phyloP scores from a whole-genome alignment of 2,329 filamentous ascomycete genomes.

The Cadophora sp. region DNA sequence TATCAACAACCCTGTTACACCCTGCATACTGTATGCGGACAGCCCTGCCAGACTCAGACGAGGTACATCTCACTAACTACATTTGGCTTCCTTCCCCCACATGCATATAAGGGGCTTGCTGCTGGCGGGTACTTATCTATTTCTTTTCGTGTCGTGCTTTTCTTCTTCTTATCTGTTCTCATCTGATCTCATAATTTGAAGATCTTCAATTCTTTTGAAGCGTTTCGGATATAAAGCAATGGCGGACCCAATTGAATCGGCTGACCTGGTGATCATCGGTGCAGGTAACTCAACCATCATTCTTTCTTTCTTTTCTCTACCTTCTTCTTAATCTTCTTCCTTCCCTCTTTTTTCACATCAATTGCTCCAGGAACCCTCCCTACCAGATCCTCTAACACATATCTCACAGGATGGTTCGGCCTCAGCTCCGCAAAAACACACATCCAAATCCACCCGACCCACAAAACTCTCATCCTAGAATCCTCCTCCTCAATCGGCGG shows the following conservation, averaged over 20 bases:
- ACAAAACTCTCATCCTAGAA: constrained; percentile 65
- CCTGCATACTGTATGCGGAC: no score
- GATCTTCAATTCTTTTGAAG: no score
- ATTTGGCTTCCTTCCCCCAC: no score
- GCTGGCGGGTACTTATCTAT: no score
- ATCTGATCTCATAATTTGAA: background rate
- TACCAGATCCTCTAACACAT: background rate
- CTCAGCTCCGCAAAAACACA: constrained; percentile 68
- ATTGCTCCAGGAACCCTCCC: background rate
- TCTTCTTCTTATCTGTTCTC: background rate
- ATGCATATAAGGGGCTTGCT: no score
- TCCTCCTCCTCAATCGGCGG: constrained; percentile 65
- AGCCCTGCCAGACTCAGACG: no score
- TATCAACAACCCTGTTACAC: no score
- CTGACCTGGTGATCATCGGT: constrained; percentile 24
- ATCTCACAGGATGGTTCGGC: constrained; percentile 55
- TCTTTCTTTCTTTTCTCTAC: no score
- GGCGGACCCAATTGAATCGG: constrained; percentile 14
- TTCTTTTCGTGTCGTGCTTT: background rate
- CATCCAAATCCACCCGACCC: constrained; percentile 62
- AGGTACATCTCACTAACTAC: no score
- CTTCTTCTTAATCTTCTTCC: background rate
- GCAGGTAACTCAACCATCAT: constrained; percentile 17
- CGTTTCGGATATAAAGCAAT: background rate
- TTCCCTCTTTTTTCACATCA: background rate